Evolutionary conservation across 495 filamentous ascomycete species (phyloP).

Genomic region (Cercophora newfieldiana): DNA sequence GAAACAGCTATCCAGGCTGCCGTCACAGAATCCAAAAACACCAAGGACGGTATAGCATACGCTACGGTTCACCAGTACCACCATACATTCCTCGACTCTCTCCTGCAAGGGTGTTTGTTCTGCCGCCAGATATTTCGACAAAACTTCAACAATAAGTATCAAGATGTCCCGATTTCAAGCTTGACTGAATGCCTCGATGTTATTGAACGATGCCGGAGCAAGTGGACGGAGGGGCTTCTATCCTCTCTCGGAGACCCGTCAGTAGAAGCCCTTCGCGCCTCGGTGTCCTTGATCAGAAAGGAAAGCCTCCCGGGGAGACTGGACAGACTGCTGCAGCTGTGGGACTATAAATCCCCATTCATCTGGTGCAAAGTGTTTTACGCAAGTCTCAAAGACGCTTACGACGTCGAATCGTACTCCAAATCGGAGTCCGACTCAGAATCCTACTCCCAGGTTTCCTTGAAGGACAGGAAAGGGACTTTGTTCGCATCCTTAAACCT

Average conservation of each 20-base stretch:
- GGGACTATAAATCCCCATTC: neutral
- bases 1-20: no score
- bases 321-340: neutral
- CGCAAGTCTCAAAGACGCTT: neutral
- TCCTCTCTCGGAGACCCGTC: neutral
- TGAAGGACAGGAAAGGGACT: neutral
- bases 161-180: no score
- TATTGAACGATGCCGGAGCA: neutral
- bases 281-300: neutral
- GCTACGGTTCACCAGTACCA: no score
- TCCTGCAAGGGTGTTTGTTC: no score
- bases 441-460: no score
- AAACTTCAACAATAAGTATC: no score
- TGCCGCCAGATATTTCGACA: no score
- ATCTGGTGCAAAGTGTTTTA: neutral
- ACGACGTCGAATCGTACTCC: neutral
- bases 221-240: neutral
- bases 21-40: no score
- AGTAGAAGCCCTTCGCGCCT: neutral
- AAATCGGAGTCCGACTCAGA: no score
- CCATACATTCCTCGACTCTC: no score
- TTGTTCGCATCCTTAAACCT: neutral
- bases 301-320: neutral
- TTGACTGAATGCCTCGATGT: no score
- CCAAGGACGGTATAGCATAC: no score